These are phyloP conservation scores for Aspergillus sp. DNA, from an alignment of 2,329 filamentous ascomycete species.

Conservation along the genomic window DNA sequence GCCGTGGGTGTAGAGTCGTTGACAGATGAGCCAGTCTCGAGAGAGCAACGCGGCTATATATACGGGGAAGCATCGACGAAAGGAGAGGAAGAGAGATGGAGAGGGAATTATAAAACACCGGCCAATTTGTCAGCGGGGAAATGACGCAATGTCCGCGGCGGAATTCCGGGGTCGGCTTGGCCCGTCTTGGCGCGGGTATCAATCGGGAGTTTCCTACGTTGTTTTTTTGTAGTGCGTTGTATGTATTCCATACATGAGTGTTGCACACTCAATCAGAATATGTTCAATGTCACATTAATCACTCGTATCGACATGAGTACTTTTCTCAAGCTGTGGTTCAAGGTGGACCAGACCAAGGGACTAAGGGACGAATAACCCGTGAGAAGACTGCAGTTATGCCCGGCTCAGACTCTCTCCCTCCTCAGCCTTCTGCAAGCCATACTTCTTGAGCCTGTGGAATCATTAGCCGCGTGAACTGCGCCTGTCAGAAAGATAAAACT, in stretches of 20 bases:
- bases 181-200: too few species aligned
- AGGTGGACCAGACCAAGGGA: background rate
- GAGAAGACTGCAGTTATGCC: background rate
- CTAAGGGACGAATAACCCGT: background rate
- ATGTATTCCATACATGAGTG: background rate
- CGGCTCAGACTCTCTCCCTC: slow-evolving; percentile 20
- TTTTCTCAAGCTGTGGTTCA: background rate
- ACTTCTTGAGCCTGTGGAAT: slow-evolving; percentile 33
- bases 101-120: background rate
- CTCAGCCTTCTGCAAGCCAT: slow-evolving; percentile 32
- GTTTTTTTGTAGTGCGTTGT: background rate
- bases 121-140: background rate
- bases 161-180: too few species aligned
- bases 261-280: background rate
- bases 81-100: background rate
- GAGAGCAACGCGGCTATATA: background rate
- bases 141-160: too few species aligned
- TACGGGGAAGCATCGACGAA: background rate
- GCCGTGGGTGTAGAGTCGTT: slow-evolving; percentile 3
- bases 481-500: slow-evolving; percentile 1
- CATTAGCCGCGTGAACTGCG: slow-evolving; percentile 1
- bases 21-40: slow-evolving; percentile 5
- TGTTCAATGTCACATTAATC: background rate
- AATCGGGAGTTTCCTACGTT: too few species aligned
- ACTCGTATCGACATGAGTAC: background rate